phyloP scores from a whole-genome alignment of 2,329 filamentous ascomycete genomes.

The Talaromyces sp. region DNA sequence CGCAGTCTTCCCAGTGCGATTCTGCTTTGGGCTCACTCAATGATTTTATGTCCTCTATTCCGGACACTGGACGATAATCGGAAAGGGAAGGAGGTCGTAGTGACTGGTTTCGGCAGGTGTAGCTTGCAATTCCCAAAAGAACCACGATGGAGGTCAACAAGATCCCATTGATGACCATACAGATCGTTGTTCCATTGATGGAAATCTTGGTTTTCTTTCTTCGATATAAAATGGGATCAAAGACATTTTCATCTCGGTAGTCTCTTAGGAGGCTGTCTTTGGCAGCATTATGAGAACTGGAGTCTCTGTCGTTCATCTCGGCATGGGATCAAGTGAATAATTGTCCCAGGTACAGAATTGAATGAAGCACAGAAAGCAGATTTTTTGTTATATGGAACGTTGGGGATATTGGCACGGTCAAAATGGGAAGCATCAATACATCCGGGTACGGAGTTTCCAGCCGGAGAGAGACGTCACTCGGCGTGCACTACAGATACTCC shows the following conservation, averaged over 20 bases:
- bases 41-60: neutral
- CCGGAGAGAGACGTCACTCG: neutral
- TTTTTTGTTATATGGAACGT: neutral
- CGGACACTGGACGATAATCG: neutral
- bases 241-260: neutral
- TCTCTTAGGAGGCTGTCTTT: neutral
- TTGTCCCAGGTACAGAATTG: neutral
- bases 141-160: neutral
- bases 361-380: neutral
- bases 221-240: neutral
- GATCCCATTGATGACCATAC: neutral
- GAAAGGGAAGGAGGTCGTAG: neutral
- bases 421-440: neutral
- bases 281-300: neutral
- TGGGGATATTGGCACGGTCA: neutral
- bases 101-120: neutral
- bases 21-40: neutral
- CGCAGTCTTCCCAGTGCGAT: neutral
- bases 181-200: neutral
- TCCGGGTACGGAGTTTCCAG: neutral
- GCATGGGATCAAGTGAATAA: neutral
- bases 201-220: neutral
- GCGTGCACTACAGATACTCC: neutral
- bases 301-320: neutral
- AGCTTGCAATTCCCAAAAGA: neutral